These are phyloP conservation scores for Heliosperma pusillum DNA, from an alignment of 148 eudicot species.

Conservation along the genomic window DNA sequence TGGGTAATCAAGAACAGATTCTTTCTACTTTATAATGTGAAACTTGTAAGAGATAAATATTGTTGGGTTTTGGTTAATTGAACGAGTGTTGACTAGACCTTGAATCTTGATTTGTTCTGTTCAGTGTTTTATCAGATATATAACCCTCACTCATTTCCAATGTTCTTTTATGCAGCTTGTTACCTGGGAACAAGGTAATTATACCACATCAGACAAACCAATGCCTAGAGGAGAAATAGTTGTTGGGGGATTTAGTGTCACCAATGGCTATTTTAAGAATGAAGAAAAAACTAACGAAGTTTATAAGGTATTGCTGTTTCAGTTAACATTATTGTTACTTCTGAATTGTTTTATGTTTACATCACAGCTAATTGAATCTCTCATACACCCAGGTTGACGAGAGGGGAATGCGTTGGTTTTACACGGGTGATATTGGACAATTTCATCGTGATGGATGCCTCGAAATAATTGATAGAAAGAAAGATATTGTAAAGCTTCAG, in stretches of 20 bases:
- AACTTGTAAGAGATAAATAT: background rate
- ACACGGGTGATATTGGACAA: slow-evolving; percentile 90
- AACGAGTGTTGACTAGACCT: background rate
- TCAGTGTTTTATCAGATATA: too few relatives aligned
- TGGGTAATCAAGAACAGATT: background rate
- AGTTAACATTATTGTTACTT: background rate
- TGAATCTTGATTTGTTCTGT: background rate
- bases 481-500: slow-evolving; percentile 97
- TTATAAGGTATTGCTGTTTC: slow-evolving; percentile 49
- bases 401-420: slow-evolving; percentile 86
- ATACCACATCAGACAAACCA: slow-evolving; percentile 71
- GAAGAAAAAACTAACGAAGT: slow-evolving; percentile 82
- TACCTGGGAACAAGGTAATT: slow-evolving; percentile 97
- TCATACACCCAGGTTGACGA: slow-evolving; percentile 68
- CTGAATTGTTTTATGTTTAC: background rate
- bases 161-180: slow-evolving; percentile 63
- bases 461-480: slow-evolving; percentile 92
- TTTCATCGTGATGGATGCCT: slow-evolving; percentile 97
- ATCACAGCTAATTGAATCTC: background rate
- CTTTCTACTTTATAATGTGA: background rate
- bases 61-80: background rate
- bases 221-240: slow-evolving; percentile 96
- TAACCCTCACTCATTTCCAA: too few relatives aligned
- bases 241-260: slow-evolving; percentile 82
- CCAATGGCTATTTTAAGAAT: slow-evolving; percentile 80